phyloP scores from a whole-genome alignment of 371 early-diverging fungal species.

The Apophysomyces sp. region DNA sequence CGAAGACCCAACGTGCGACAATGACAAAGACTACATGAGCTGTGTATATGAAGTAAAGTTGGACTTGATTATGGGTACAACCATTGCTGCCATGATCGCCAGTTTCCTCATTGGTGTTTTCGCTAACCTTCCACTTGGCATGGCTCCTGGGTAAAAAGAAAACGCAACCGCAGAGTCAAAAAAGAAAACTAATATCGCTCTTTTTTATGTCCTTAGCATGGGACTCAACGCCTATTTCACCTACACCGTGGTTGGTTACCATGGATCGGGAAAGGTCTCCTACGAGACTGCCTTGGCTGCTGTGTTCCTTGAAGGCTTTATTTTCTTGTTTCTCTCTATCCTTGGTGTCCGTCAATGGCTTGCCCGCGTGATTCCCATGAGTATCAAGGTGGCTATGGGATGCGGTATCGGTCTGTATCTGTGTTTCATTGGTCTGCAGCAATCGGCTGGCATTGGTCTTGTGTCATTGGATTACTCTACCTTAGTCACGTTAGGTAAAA shows the following conservation, averaged over 20 bases:
- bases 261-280: slow-evolving; percentile 64
- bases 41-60: slow-evolving; percentile 64
- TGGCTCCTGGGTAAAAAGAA: slow-evolving; percentile 60
- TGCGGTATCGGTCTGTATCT: slow-evolving; percentile 77
- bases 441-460: slow-evolving; percentile 74
- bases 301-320: slow-evolving; percentile 77
- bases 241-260: slow-evolving; percentile 77
- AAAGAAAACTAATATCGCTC: background rate
- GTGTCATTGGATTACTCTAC: slow-evolving; percentile 58
- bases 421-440: slow-evolving; percentile 71
- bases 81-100: slow-evolving; percentile 62
- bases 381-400: slow-evolving; percentile 69
- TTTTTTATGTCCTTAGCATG: slow-evolving; percentile 37
- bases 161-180: background rate
- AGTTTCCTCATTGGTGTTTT: slow-evolving; percentile 64
- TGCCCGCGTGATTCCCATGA: slow-evolving; percentile 65
- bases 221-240: slow-evolving; percentile 80
- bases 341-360: slow-evolving; percentile 77
- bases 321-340: slow-evolving; percentile 66
- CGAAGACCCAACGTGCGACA: slow-evolving; percentile 41
- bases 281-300: slow-evolving; percentile 72
- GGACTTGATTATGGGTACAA: slow-evolving; percentile 68
- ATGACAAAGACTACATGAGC: slow-evolving; percentile 50
- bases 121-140: slow-evolving; percentile 72
- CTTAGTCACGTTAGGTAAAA: slow-evolving; percentile 55